Base-by-base conservation (phyloP, 2,329 filamentous ascomycete species). In the Colletotrichum sidae region DNA sequence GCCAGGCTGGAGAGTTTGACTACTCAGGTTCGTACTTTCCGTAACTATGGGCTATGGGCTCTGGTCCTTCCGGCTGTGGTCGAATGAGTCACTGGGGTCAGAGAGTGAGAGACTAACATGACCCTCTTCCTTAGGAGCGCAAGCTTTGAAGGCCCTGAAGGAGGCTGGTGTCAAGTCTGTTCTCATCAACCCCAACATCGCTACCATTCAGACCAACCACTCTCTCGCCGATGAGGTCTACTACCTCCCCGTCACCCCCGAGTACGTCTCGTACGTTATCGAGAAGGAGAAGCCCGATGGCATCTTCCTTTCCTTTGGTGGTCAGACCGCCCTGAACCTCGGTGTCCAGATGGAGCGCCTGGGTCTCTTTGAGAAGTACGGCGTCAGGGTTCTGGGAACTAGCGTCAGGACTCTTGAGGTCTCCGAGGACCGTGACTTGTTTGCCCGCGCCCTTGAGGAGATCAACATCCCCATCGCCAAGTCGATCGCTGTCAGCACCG, bases 181-280 rank as follows among this genome's bases (percentile, higher is more conserved):
- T 60, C 89, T 98, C 70, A 94, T 98, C 79, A 98, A 98, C 82
- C 95, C 95, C 74, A 98, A 98, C 79, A 98, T 98, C 78, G 95
- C 95, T 67, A 98, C 96, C 64, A 98, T 98, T 75, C 95, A 98
- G 83, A 98, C 95, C 72, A 94, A 96, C 79, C 95, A 98, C 85
- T 90, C 91, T 74, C 91, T 98, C 76, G 94, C 94, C 75, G 95
- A 98, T 77, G 94, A 98, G 83, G 92, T 98, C 75, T 98, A 98
- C 86, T 98, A 97, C 81, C 90, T 98, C 42, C 96, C 96, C 61
- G 94, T 99, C 73, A 99, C 96, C 15, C 92, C 95, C 69, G 95
- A 98, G 86, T 99, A 98, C 81, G 94, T 97, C 76, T 92, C 92
- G 74, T 95, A 98, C 80, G 95, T 99, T 68, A 98, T 99, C 77